Evolutionary conservation across 331 rosid genomes (phyloP), one percentile per base, ranked within the genome.

Genomic region (Ulmus americana): DNA sequence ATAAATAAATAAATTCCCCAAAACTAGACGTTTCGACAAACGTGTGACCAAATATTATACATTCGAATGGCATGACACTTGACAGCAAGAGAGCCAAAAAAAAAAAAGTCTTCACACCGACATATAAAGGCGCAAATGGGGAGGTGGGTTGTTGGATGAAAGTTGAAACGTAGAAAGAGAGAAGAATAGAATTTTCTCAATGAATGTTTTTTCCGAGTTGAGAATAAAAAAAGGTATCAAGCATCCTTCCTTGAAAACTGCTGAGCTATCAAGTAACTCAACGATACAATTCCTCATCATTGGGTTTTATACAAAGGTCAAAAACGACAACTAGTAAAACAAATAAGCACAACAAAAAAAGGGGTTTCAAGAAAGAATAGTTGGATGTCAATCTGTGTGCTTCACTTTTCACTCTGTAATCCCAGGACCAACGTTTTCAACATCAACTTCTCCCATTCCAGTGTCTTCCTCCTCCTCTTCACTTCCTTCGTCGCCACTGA

Each of bases 381-480:
- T 28, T 28, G 35, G 35, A 2, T 40, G 55, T 57, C 42, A 12
- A 53, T 61, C 57, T 77, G 82, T 80, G 41, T 58, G 73, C 57
- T 10, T 63, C 45, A 57, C 43, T 5, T 70, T 63, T 84, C 83
- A 89, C 72, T 85, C 97, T 0, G 86, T 79, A 58, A 90, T 75
- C 55, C 47, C 84, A 10, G 85, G 28, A 45, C 88, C 89, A 18
- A 74, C 79, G 35, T 81, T 78, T 62, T 89, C 96, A 48, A 87
- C 72, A 65, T 94, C 95, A 55, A 94, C 79, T 12, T 87, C 97
- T 5, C 99, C 97, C 97, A 94, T 94, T 39, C 99, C 99, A 0
- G 90, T 83, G 74, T 94, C 99, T 74, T 94, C 99, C 77, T 94
- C 99, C 69, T 94, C 99, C 69, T 94, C 99, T 61, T 94, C 99